phyloP scores from a whole-genome alignment of 495 filamentous ascomycete genomes.

The Thozetella sp. region DNA sequence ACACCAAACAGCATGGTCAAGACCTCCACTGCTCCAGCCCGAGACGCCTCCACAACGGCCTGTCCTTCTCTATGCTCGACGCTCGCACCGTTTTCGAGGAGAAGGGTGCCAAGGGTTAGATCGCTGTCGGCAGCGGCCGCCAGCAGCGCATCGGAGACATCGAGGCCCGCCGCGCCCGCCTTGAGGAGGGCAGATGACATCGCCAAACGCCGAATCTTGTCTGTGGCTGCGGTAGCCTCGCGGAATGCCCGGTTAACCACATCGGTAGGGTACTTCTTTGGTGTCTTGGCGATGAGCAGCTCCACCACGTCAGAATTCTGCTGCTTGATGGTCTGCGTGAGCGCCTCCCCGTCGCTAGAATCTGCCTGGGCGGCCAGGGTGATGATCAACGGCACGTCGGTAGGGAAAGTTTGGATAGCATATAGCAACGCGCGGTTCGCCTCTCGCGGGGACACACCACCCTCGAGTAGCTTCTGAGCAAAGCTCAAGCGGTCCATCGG shows the following conservation, averaged over 20 bases:
- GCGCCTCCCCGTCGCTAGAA: conserved; percentile 37
- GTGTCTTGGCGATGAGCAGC: conserved; percentile 32
- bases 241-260: conserved; percentile 31
- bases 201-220: conserved; percentile 24
- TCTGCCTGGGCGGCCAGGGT: conserved; percentile 38
- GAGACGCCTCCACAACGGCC: conserved; percentile 44
- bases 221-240: conserved; percentile 27
- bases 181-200: conserved; percentile 36
- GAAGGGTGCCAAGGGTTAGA: conserved; percentile 36
- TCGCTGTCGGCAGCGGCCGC: conserved; percentile 44
- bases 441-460: conserved; percentile 35
- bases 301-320: conserved; percentile 34
- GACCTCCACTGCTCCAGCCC: conserved; percentile 35
- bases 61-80: conserved; percentile 45
- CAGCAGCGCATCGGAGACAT: conserved; percentile 40
- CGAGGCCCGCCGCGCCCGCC: conserved; percentile 30
- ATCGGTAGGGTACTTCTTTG: conserved; percentile 17
- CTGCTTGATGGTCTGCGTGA: conserved; percentile 32
- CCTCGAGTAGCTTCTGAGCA: conserved; percentile 38
- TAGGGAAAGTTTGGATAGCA: conserved; percentile 34
- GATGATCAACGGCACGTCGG: conserved; percentile 38
- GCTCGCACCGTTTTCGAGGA: conserved; percentile 40
- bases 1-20: conserved; percentile 38
- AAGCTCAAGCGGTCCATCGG: conserved; percentile 41
- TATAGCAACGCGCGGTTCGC: conserved; percentile 44